These are phyloP conservation scores for Anthostomella pinea DNA, from an alignment of 2,329 filamentous ascomycete genomes.

Conservation along the genomic window DNA sequence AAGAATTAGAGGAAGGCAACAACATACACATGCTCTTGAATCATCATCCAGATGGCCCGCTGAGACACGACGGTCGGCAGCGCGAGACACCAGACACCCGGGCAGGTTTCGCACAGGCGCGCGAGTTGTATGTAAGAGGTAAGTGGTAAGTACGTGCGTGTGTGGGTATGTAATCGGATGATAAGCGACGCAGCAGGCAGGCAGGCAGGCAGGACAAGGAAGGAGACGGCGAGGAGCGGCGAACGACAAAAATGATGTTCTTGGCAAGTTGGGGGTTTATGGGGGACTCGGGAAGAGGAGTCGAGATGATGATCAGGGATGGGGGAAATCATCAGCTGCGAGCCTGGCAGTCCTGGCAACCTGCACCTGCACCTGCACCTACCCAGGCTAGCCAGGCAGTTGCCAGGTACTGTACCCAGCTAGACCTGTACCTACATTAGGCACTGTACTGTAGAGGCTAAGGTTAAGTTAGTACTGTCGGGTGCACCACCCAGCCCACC, in stretches of 20 bases:
- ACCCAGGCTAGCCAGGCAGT: too few relatives aligned
- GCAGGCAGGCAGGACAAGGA: neutral
- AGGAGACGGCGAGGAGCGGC: constrained; percentile 9
- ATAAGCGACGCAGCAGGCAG: neutral
- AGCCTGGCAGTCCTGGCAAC: too few relatives aligned
- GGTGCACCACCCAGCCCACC: too few relatives aligned
- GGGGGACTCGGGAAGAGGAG: constrained; percentile 25
- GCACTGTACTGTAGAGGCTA: too few relatives aligned
- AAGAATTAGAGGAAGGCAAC: constrained; percentile 10
- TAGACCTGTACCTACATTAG: too few relatives aligned
- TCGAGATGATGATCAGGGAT: constrained; percentile 7
- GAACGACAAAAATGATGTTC: constrained; percentile 30
- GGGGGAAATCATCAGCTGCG: neutral
- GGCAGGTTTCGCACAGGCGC: neutral
- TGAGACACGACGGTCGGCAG: constrained; percentile 22
- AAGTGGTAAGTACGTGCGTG: neutral
- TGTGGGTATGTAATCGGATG: neutral
- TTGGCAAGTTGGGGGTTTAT: constrained; percentile 33
- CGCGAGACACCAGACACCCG: constrained; percentile 2
- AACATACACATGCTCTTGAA: constrained; percentile 33
- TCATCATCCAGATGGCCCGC: constrained; percentile 27
- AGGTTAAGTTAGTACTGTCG: too few relatives aligned
- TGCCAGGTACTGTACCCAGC: too few relatives aligned
- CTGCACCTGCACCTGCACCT: too few relatives aligned
- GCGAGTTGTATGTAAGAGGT: neutral